Percentiles rank a stretch among this genome's conserved stretches.
Evolutionary conservation across 2,329 filamentous ascomycete species (phyloP).

Genomic region (Neofusicoccum kwambonambiense): DNA sequence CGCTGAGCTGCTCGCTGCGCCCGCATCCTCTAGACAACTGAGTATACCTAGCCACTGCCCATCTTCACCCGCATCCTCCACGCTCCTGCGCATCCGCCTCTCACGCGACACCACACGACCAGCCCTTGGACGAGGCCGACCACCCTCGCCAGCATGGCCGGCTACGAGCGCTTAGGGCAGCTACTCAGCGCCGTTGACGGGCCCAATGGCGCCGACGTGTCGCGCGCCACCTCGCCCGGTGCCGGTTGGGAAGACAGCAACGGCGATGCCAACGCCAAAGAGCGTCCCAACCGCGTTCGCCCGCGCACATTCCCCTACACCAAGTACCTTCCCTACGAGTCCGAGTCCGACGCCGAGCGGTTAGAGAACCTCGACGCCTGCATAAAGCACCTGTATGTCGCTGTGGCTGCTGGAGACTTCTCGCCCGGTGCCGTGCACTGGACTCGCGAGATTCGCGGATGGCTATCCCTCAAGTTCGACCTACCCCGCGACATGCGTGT

Average conservation of each 20-base stretch:
- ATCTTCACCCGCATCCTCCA: neutral
- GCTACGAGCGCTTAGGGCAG: constrained; percentile 42
- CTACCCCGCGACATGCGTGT: constrained; percentile 81
- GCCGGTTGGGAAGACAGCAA: constrained; percentile 56
- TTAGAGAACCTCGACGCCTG: constrained; percentile 81
- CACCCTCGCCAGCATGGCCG: constrained; percentile 31
- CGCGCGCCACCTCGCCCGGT: constrained; percentile 82
- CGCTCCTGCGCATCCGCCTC: neutral
- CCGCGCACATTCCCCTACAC: constrained; percentile 94
- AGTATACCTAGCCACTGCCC: neutral
- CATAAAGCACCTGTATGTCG: constrained; percentile 88
- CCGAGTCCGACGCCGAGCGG: constrained; percentile 76
- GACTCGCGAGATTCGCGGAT: constrained; percentile 93
- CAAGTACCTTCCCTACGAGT: constrained; percentile 80
- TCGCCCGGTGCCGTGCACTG: constrained; percentile 91
- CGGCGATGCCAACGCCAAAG: constrained; percentile 46
- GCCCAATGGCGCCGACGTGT: constrained; percentile 62
- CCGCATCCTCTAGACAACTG: neutral
- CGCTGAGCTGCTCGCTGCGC: neutral
- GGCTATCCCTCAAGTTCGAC: constrained; percentile 97
- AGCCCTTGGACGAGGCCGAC: constrained; percentile 2
- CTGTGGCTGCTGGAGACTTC: constrained; percentile 90
- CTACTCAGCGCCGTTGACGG: constrained; percentile 39
- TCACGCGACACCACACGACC: constrained; percentile 12
- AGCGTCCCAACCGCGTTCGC: constrained; percentile 65